Conservation (phyloP, 257 asterid genomes). For the Verbena officinalis region DNA sequence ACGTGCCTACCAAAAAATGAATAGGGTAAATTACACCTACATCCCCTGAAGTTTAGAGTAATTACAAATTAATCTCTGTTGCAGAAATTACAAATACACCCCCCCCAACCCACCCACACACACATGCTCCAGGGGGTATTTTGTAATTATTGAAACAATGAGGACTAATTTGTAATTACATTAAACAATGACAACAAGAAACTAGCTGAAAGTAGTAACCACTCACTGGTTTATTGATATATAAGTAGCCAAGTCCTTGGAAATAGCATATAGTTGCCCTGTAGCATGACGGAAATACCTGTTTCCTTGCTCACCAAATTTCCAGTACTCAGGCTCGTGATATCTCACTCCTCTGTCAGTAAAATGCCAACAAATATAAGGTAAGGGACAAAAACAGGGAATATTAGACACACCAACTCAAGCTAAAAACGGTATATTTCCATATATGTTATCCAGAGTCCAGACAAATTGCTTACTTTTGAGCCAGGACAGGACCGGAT, state of each 20-base stretch:
- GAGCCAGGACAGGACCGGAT: constrained; percentile 57
- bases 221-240: constrained; percentile 48
- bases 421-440: not conserved
- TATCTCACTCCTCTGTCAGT: constrained; percentile 54
- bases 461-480: constrained; percentile 37
- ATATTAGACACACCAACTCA: too few species aligned
- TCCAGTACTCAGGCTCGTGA: constrained; percentile 57
- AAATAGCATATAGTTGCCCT: constrained; percentile 55
- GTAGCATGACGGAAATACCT: constrained; percentile 58
- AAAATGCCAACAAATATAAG: not conserved
- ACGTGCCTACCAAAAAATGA: constrained; percentile 33
- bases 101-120: too few species aligned
- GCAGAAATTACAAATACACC: too few species aligned
- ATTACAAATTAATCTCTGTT: too few species aligned
- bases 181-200: not conserved
- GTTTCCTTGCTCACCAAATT: constrained; percentile 54
- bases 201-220: constrained; percentile 1
- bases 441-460: not conserved
- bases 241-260: constrained; percentile 48
- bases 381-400: not conserved
- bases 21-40: too few species aligned
- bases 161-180: too few species aligned
- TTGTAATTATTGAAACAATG: too few species aligned
- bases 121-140: too few species aligned
- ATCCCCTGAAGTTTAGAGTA: not conserved